Conservation (phyloP, 148 eudicot species). For the Persicaria tinctoria region DNA sequence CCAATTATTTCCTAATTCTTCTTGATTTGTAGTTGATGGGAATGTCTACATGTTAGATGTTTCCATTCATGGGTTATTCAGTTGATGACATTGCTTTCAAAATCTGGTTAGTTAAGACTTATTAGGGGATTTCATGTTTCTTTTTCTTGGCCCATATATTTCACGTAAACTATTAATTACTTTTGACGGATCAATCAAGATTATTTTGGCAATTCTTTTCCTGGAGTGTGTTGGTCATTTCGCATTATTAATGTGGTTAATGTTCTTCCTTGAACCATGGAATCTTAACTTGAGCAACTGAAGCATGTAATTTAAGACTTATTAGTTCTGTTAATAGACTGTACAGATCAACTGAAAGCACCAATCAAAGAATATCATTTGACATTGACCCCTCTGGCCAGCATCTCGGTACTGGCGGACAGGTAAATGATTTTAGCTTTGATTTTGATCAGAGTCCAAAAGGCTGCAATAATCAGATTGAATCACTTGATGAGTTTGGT, state of each 20-base stretch:
- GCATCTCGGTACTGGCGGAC: constrained; percentile 94
- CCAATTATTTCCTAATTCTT: background rate
- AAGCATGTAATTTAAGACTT: background rate
- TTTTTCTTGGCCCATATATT: background rate
- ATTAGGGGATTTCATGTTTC: background rate
- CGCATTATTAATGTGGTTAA: background rate
- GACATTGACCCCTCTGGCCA: constrained; percentile 87
- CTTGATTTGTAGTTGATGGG: background rate
- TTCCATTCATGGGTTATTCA: background rate
- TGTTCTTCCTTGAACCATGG: background rate
- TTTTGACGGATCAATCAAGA: background rate
- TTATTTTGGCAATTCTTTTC: background rate
- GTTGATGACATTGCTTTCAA: background rate
- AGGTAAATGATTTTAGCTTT: constrained; percentile 38
- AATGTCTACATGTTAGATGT: background rate
- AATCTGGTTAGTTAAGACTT: background rate
- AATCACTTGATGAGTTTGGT: background rate
- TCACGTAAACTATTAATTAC: background rate
- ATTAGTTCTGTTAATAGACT: constrained; percentile 34
- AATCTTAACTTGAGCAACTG: background rate
- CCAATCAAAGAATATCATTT: constrained; percentile 87
- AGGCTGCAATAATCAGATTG: background rate
- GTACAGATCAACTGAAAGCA: constrained; percentile 81
- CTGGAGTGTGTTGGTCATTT: background rate
- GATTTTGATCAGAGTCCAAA: background rate